phyloP scores from a whole-genome alignment of 2,329 filamentous ascomycete species.

The Fusarium sp. region DNA sequence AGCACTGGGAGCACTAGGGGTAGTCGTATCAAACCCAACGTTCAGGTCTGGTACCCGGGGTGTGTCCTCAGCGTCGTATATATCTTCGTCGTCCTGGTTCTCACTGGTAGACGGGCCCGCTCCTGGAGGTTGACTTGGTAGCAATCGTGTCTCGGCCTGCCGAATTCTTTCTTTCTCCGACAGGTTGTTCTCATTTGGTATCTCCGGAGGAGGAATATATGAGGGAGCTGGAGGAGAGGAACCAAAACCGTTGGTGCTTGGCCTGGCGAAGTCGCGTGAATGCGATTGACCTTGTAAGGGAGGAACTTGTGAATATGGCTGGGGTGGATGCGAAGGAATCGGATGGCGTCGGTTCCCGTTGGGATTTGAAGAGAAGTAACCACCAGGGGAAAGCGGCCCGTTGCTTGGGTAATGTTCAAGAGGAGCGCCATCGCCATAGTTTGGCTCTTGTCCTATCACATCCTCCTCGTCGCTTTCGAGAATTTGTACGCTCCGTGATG shows the following conservation, averaged over 20 bases:
- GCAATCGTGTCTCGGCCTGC: constrained; percentile 78
- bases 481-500: constrained; percentile 45
- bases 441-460: constrained; percentile 33
- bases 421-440: constrained; percentile 39
- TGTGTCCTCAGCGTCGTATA: constrained; percentile 61
- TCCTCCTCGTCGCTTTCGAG: constrained; percentile 50
- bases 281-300: constrained; percentile 28
- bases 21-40: constrained; percentile 23
- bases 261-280: constrained; percentile 15
- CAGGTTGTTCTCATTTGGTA: constrained; percentile 69
- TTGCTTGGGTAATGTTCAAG: constrained; percentile 32
- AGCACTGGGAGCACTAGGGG: constrained; percentile 10
- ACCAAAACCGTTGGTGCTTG: constrained; percentile 30
- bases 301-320: constrained; percentile 51
- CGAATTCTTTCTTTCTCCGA: constrained; percentile 86
- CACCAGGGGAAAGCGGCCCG: constrained; percentile 33
- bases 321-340: constrained; percentile 38
- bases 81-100: constrained; percentile 55
- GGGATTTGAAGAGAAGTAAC: constrained; percentile 46
- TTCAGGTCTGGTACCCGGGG: constrained; percentile 40
- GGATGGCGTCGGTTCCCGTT: constrained; percentile 53
- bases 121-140: constrained; percentile 78
- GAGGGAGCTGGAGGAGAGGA: constrained; percentile 49
- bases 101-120: constrained; percentile 43
- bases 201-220: constrained; percentile 69